Evolutionary conservation across 2,329 filamentous ascomycete species (phyloP), one percentile per base, ranked within the genome.

Genomic region (Colletotrichum cordylinicola): DNA sequence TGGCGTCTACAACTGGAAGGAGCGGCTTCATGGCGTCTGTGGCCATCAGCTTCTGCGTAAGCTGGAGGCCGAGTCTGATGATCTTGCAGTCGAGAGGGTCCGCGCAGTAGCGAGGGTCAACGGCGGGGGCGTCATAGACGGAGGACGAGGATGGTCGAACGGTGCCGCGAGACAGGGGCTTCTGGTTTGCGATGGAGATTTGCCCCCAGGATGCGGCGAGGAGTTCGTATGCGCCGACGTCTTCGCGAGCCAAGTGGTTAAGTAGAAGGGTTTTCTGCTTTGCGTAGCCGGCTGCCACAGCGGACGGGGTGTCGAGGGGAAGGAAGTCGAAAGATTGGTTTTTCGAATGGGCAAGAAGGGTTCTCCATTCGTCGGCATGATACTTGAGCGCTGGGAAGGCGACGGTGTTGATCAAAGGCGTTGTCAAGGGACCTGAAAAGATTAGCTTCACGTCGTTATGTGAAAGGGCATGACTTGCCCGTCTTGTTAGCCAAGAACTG

Each of bases 21-120:
- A 80, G 69, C 4, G 80, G 79, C 35, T 37, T 58, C 70, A 83
- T 70, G 10, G 76, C 78, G 7, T 79, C 76, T 78, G 83, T 82
- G 31, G 72, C 27, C 31, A 83, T 79, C 9, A 83, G 79, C 12
- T 76, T 76, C n/a, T 78, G 76, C 74, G 80, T 80, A 43, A 82
- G 72, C 31, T 78, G 76, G 43, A 83, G 67, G 10, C 78, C 81
- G 21, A 80, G 74, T 18, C 78, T 72, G 62, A 83, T 70, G 39
- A 82, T 67, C 29, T 81, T 77, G 70, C 81, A 83, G 60, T 88
- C 87, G 33, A 88, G 79, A 5, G 84, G 82, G 62, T 88, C 84
- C n/a, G 86, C 85, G 60, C 85, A 84, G 48, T 86, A 87, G 2
- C 84, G 82, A 1, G 86, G 86, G 77, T 89, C 84, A 39, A 89